These are phyloP conservation scores for Hyphodiscus hymeniophilus DNA, from an alignment of 495 filamentous ascomycete species.

Conservation along the genomic window DNA sequence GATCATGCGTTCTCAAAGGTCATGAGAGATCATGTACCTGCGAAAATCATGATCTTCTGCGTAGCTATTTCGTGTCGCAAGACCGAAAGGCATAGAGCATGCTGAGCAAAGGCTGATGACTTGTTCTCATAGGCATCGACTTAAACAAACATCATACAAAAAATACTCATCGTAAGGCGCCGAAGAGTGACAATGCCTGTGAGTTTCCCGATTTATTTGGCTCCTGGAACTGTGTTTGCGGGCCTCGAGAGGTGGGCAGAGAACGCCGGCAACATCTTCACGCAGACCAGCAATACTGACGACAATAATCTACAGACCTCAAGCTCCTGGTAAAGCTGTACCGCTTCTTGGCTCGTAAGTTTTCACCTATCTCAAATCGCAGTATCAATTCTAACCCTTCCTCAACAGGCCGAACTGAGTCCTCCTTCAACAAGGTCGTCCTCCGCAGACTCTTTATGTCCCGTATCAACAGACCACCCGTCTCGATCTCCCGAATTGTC, in stretches of 20 bases:
- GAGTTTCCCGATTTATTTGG: no score
- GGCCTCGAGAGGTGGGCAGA: no score
- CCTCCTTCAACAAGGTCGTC: constrained; percentile 92
- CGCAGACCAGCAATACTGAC: no score
- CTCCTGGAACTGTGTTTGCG: no score
- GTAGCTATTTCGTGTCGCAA: constrained; percentile 22
- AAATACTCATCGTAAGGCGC: constrained; percentile 82
- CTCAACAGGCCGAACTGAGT: constrained; percentile 81
- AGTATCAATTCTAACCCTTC: background rate
- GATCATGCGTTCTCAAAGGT: constrained; percentile 6
- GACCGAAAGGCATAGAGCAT: constrained; percentile 33
- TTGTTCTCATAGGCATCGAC: constrained; percentile 52
- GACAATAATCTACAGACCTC: constrained; percentile 39
- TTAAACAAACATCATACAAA: constrained; percentile 77
- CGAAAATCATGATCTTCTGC: constrained; percentile 12
- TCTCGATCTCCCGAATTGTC: constrained; percentile 85
- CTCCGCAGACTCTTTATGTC: constrained; percentile 96
- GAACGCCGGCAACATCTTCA: no score
- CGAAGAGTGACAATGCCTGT: constrained; percentile 93
- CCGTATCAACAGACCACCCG: constrained; percentile 90
- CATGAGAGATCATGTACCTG: background rate
- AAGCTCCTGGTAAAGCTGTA: constrained; percentile 98
- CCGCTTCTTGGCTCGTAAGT: constrained; percentile 94
- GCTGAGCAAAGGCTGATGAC: constrained; percentile 46
- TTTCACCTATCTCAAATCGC: background rate